Evolutionary conservation across 129 eudicot genomes (phyloP), one percentile per base, ranked within the genome.

Genomic region (Apium graveolens): DNA sequence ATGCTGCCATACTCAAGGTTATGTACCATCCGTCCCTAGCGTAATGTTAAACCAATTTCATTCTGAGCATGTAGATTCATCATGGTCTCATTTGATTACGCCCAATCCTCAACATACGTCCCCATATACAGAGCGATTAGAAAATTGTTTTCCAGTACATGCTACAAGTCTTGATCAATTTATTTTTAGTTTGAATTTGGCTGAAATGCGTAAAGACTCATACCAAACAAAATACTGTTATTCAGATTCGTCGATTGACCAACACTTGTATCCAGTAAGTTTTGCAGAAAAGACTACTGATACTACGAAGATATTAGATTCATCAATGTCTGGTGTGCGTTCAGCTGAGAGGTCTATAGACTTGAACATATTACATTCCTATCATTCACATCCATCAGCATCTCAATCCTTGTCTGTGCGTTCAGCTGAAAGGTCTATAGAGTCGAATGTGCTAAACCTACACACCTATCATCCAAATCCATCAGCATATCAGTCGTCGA

Each of bases 301-400:
- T n/a, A 9, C 66, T n/a, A 9, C 66, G 26, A 57, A 57, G 66
- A 14, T 57, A n/a, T n/a, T n/a, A 16, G 66, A 57, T 57, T 8
- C 14, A 10, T 57, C 66, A n/a, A 57, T 57, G 66, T 57, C 66
- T 57, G 66, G 66, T 57, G 66, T 57, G 66, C 66, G 66, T 57
- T 57, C 66, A 7, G 66, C 31, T 26, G 66, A 57, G 66, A 57
- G 66, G 66, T 57, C 66, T 57, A n/a, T 57, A 26, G 66, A 57
- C 4, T 26, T 57, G 14, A 57, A 57, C 16, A 0, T 10, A n/a
- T 57, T 57, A 57, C 66, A 57, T 57, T 24, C 14, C 31, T 24
- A 57, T 57, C 65, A 57, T 24, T 57, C 31, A 8, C 3, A 57
- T 57, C 65, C 65, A 57, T 57, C 65, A 24, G 65, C 31, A 57